Evolutionary conservation across 352 stramenopile genomes (phyloP), one percentile per base, ranked within the genome.

Genomic region (Sclerospora graminicola): DNA sequence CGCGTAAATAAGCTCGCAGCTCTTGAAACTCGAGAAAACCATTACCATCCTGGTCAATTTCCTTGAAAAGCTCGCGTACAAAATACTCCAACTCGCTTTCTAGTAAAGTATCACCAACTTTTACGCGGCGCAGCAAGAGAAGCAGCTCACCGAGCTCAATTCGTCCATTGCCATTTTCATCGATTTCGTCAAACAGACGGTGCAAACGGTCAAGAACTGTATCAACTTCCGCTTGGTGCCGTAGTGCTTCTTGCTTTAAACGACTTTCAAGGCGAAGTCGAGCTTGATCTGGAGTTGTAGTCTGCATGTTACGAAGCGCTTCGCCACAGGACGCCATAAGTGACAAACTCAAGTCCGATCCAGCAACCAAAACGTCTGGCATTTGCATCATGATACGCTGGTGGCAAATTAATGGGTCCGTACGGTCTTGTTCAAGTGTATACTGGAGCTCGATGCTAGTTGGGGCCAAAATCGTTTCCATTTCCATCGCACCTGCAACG

Each of bases 21-120:
- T 98, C 91, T 23, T 97, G 86, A 52, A 98, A 98, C 55, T 98
- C 91, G 19, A 98, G 84, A 36, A 80, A 82, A 0, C 92, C 89
- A 14, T 76, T 88, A 5, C 69, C 75, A 48, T 97, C 85, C 44
- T 92, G 89, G 51, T 98, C 90, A 47, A 98, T 97, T 41, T 96
- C 86, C 27, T 82, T 76, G 35, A 85, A 85, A n/a, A 88, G 35
- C 16, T 69, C 65, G 29, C 64, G 60, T 20, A 77, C 73, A 21
- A 88, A 80, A 27, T 80, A 62, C 34, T 82, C 60, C 18, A 88
- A 47, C 32, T 88, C 75, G 20, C 60, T 70, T 55, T 80, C 66
- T 4, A 88, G 45, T 14, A 88, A 50, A 6, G 66, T 75, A 21
- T 80, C 68, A 5, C 72, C 69, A 13, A 85, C 66, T 41, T 84